Evolutionary conservation across 2,329 filamentous ascomycete genomes (phyloP).

Genomic region (Diaporthe sp.): DNA sequence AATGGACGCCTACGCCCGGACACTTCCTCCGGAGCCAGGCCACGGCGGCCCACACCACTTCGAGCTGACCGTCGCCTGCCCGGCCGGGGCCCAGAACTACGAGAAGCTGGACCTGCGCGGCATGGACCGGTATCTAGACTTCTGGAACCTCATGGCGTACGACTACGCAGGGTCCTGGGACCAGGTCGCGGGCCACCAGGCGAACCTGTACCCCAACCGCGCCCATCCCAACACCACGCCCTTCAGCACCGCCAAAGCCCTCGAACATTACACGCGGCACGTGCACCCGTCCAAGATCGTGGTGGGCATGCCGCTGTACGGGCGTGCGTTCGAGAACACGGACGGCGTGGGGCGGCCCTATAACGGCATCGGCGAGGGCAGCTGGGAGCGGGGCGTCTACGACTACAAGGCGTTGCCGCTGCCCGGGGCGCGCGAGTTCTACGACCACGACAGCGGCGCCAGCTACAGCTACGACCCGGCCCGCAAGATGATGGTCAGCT

Average conservation of each 20-base stretch:
- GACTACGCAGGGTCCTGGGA: conserved; percentile 92
- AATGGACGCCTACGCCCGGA: conserved; percentile 69
- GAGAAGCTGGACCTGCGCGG: conserved; percentile 71
- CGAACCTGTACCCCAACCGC: conserved; percentile 78
- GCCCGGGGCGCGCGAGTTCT: conserved; percentile 72
- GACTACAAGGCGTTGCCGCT: conserved; percentile 90
- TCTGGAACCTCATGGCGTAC: conserved; percentile 90
- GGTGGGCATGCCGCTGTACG: conserved; percentile 93
- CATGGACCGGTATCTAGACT: conserved; percentile 78
- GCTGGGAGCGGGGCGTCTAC: conserved; percentile 87
- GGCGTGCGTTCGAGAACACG: conserved; percentile 85
- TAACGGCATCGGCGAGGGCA: conserved; percentile 81
- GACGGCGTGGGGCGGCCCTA: conserved; percentile 79
- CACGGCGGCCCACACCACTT: conserved; percentile 63
- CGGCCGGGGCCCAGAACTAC: conserved; percentile 74
- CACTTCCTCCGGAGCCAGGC: conserved; percentile 50
- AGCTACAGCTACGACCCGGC: conserved; percentile 82
- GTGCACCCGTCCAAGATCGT: conserved; percentile 82
- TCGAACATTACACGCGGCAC: conserved; percentile 79
- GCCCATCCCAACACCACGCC: conserved; percentile 76
- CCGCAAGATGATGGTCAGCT: conserved; percentile 79
- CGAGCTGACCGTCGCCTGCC: conserved; percentile 75
- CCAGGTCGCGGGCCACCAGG: conserved; percentile 77
- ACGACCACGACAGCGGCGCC: conserved; percentile 76
- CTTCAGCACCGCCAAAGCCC: conserved; percentile 80